Base-by-base conservation (phyloP, 2,329 filamentous ascomycete species). In the Cryphonectria naterciae region DNA sequence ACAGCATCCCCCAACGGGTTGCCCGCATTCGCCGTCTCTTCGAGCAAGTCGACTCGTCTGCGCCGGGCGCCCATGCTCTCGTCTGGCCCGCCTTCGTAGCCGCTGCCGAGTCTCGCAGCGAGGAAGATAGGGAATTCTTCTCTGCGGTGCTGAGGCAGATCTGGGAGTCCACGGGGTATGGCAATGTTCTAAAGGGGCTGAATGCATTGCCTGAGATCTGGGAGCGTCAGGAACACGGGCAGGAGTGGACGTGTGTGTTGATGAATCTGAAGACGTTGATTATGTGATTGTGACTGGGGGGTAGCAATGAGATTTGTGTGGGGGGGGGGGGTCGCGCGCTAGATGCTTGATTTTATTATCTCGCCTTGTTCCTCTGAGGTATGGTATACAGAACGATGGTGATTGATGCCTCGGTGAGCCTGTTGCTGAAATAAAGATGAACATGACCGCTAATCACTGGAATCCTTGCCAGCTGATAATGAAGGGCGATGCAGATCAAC, bases 11-110 rank as follows among this genome's bases (percentile, higher is more conserved):
- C 10, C 43, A 15, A 15, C 54, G 43, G n/a, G 22, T 68, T 1
- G 60, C 61, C 2, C 65, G 43, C 32, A 65, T 72, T 17, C 64
- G 68, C 15, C 15, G 41, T 15, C 68, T 72, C 25, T 70, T 72
- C 7, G 68, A 72, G 37, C 61, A 62, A 35, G 61, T 72, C 35
- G 64, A 72, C 43, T 65, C 58, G 17, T 56, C 58, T 4, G 71
- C 68, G 1, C 71, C 71, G 1, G 71, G 71, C 7, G 46, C 71
- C 11, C 71, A 72, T 43, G 70, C 65, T 22, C 65, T 72, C 35
- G 71, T 72, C 19, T 72, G 71, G 71, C 71, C 71, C 8, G 71
- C 71, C 1, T 72, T 72, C 22, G 63, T 72, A 15, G 71, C 68
- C 17, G 68, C 71, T 4, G 71, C 71, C 11, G 71, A 72, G 61